Evolutionary conservation across 2,329 filamentous ascomycete genomes (phyloP).

Genomic region (Ascocoryne sarcoides): DNA sequence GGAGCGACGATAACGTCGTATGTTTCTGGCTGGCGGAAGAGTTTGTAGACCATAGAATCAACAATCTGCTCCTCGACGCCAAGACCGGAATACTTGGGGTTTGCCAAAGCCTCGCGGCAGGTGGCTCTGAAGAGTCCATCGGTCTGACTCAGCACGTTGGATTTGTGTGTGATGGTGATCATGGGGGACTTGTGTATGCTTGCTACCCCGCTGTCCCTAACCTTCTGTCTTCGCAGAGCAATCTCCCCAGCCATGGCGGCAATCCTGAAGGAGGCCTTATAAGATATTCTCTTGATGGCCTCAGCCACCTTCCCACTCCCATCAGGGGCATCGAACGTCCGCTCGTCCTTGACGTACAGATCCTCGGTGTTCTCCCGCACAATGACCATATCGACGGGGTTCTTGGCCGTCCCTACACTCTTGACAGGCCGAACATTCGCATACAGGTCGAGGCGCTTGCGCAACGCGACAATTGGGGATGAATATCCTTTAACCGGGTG

Average conservation of each 20-base stretch:
- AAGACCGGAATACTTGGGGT: conserved; percentile 53
- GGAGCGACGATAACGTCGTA: conserved; percentile 98
- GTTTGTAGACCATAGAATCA: conserved; percentile 98
- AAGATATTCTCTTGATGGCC: conserved; percentile 93
- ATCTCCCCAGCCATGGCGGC: conserved; percentile 92
- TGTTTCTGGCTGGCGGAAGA: conserved; percentile 88
- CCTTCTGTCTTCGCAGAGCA: conserved; percentile 74
- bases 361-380: conserved; percentile 99
- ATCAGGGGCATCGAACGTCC: conserved; percentile 64
- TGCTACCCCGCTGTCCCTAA: conserved; percentile 50
- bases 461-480: conserved; percentile 78
- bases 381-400: conserved; percentile 80
- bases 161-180: conserved; percentile 97
- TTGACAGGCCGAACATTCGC: conserved; percentile 97
- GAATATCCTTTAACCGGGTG: conserved; percentile 91
- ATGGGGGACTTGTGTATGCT: conserved; percentile 61
- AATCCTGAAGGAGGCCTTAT: conserved; percentile 77
- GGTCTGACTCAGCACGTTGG: conserved; percentile 91
- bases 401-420: conserved; percentile 55
- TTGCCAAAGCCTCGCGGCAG: conserved; percentile 62
- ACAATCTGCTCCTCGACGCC: conserved; percentile 94
- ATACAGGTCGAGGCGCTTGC: conserved; percentile 90
- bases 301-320: conserved; percentile 76
- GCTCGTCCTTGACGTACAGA: conserved; percentile 85
- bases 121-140: conserved; percentile 90